Evolutionary conservation across 257 asterid genomes (phyloP), one percentile per base, ranked within the genome.

Genomic region (Prunella vulgaris): DNA sequence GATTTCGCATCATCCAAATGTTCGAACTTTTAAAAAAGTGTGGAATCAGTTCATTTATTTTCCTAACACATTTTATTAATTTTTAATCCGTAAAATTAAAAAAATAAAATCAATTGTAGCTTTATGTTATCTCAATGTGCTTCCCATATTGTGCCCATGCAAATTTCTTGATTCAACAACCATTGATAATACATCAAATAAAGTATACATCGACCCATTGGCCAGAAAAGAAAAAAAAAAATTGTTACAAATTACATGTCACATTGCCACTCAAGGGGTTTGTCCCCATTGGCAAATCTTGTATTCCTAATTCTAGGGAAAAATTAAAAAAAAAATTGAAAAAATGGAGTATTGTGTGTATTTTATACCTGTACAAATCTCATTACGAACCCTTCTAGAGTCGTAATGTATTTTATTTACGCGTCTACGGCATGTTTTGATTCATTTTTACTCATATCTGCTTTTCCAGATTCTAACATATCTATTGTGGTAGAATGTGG

Each of bases 401-500:
- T 68, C 37, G n/a, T n/a, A n/a, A n/a, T n/a, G n/a, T n/a, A n/a
- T n/a, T n/a, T n/a, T 17, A 49, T 4, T 68, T 57, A 56, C 30
- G 24, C 18, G 1, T 37, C 54, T 7, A 13, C 18, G 5, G 40
- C 17, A 4, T 24, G 37, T 54, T 21, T 32, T 2, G 65, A 12
- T 9, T 70, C 66, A 0, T 28, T 14, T 7, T 38, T 70, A 5
- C 13, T 14, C 12, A 66, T 38, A 54, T 81, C 67, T 7, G 30
- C 70, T 2, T 63, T 27, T 56, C 84, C 88, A 7, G 69, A 61
- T 79, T 86, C 93, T 20, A 81, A 35, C 61, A 17, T 70, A 13
- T 72, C 54, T 5, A 46, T 28, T 38, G 77, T 7, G 1, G 42
- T 10, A 49, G 64, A 71, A 64, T 74, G 79, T 15, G 91, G 97